Evolutionary conservation across 2,329 filamentous ascomycete species (phyloP), one percentile per base, ranked within the genome.

Genomic region (Coleophoma eucalyptorum): DNA sequence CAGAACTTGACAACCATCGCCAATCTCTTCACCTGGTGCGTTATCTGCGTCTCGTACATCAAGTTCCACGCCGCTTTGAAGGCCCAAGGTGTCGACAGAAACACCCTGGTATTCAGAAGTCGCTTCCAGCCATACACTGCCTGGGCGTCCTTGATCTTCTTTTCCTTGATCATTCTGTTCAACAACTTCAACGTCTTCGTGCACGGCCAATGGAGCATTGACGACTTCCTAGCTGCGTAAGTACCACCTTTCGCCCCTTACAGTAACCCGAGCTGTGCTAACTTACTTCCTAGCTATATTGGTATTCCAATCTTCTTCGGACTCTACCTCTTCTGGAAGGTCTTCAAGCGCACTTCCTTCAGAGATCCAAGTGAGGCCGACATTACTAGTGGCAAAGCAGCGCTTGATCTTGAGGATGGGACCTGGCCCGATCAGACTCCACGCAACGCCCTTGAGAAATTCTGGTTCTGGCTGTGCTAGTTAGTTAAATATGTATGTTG

Each of bases 151-250:
- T 69, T 90, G 5, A 64, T 72, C 0, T 81, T 79, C 21, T 87
- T 83, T 1, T 79, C 80, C 45, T 66, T 87, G 55, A 91, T 93
- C 84, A 79, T 84, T 0, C 83, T 92, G 58, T 82, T 91, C 1
- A 82, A 86, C 8, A 89, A 89, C 0, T 93, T 91, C 55, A 78
- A 84, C 0, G 86, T 92, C 1, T 94, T 93, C 60, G 65, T 92
- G 43, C 60, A 64, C 48, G 54, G 52, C 15, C 57, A 79, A 3
- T 93, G 89, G 89, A 77, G 82, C 53, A 65, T 90, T 1, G 77
- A 86, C 0, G 82, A 79, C 6, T 94, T 93, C 65, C 67, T 93
- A 26, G 90, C 90, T 67, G 76, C 73, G 3, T 26, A 26, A 26
- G 26, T 26, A 8, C 26, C 26, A 26, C 26, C 6, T 26, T 5